Evolutionary conservation across 164 flowering plant genomes (phyloP).

Genomic region (Vitis rupestris): DNA sequence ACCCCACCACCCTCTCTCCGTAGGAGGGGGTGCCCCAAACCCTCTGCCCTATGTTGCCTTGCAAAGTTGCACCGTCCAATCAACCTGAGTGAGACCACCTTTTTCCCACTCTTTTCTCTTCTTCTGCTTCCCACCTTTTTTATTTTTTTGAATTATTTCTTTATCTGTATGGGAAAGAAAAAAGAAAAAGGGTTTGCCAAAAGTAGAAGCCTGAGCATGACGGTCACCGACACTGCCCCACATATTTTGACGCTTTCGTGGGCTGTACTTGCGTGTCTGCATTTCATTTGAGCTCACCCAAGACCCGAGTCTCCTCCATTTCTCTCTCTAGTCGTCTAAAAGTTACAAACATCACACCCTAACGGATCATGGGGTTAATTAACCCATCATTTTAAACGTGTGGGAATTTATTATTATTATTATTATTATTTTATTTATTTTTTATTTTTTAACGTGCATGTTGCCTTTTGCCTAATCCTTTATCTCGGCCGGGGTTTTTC

Average conservation of each 20-base stretch:
- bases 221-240: constrained; percentile 12
- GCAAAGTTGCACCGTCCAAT: constrained; percentile 8
- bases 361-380: neutral
- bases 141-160: neutral
- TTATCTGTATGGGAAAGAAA: neutral
- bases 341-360: neutral
- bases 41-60: neutral
- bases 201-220: constrained; percentile 5
- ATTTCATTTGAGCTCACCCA: neutral
- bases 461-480: neutral
- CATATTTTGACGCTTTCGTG: neutral
- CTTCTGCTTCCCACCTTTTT: neutral
- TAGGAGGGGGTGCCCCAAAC: too few relatives aligned
- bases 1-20: too few relatives aligned
- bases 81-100: constrained; percentile 10
- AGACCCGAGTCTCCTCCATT: neutral
- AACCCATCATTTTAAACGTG: neutral
- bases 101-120: neutral
- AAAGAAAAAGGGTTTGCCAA: constrained; percentile 9
- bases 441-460: neutral
- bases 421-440: neutral
- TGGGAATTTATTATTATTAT: neutral
- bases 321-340: too few relatives aligned
- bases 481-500: neutral
- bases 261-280: constrained; percentile 12